These are phyloP conservation scores for Hirsutella thompsonii DNA, from an alignment of 2,329 filamentous ascomycete species.

Conservation along the genomic window DNA sequence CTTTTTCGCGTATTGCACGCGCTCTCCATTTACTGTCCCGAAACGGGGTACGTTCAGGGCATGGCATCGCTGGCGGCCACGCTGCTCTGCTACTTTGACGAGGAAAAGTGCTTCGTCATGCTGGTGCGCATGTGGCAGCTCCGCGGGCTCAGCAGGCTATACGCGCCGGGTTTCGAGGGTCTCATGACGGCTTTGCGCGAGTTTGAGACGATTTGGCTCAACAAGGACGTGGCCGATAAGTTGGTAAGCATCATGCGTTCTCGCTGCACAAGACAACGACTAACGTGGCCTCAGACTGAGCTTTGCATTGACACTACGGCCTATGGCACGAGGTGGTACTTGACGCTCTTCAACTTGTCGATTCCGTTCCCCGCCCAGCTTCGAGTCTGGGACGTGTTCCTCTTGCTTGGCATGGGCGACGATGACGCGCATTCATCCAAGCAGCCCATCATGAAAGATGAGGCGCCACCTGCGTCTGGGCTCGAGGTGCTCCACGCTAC, in stretches of 20 bases:
- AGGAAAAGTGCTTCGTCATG: slow-evolving; percentile 92
- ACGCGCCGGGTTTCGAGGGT: slow-evolving; percentile 71
- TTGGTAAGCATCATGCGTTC: slow-evolving; percentile 44
- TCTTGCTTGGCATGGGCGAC: slow-evolving; percentile 56
- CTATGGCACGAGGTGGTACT: slow-evolving; percentile 95
- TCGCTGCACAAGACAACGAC: neutral
- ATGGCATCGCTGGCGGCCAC: slow-evolving; percentile 94
- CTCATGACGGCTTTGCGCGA: slow-evolving; percentile 77
- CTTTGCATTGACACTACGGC: slow-evolving; percentile 74
- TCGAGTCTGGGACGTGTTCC: slow-evolving; percentile 94
- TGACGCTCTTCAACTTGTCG: slow-evolving; percentile 94
- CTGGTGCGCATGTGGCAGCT: slow-evolving; percentile 87
- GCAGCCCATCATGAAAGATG: no score
- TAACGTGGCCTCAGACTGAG: slow-evolving; percentile 39
- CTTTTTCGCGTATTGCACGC: slow-evolving; percentile 88
- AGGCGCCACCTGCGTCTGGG: slow-evolving; percentile 25
- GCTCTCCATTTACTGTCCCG: slow-evolving; percentile 79
- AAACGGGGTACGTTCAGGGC: slow-evolving; percentile 91
- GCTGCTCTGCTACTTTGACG: slow-evolving; percentile 90
- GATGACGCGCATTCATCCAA: slow-evolving; percentile 1
- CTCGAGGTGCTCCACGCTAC: slow-evolving; percentile 85
- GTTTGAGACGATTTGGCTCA: slow-evolving; percentile 77
- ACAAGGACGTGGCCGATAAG: slow-evolving; percentile 66
- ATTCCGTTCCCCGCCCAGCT: slow-evolving; percentile 91
- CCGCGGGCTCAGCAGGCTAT: slow-evolving; percentile 74